phyloP scores from a whole-genome alignment of 108 stramenopile species.

The Nitzschia palea region DNA sequence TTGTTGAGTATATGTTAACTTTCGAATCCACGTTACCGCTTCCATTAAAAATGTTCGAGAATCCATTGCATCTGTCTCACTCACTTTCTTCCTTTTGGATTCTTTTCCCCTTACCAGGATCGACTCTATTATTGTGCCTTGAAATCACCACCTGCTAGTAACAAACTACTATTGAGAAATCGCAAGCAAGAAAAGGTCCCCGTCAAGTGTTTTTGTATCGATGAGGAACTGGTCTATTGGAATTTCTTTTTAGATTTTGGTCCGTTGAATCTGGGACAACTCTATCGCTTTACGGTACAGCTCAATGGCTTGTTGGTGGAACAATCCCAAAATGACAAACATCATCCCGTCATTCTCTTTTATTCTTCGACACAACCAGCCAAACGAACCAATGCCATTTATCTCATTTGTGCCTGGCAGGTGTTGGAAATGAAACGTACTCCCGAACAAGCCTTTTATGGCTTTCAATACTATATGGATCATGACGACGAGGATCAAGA shows the following conservation, averaged over 20 bases:
- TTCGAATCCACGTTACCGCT: not conserved
- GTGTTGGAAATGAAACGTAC: conserved; percentile 83
- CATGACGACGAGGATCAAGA: not conserved
- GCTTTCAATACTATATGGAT: conserved; percentile 32
- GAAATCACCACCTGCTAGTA: conserved; percentile 28
- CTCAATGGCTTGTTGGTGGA: conserved; percentile 55
- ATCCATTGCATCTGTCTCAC: not conserved
- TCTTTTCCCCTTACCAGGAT: conserved; percentile 19
- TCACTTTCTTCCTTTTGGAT: conserved; percentile 1
- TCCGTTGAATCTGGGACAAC: conserved; percentile 95
- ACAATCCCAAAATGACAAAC: conserved; percentile 11
- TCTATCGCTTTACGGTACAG: conserved; percentile 89
- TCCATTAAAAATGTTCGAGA: not conserved
- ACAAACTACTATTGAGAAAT: conserved; percentile 36
- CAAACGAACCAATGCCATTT: conserved; percentile 92
- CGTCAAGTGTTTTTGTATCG: conserved; percentile 87
- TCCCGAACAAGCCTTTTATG: conserved; percentile 70
- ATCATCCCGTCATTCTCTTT: conserved; percentile 69
- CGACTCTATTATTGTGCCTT: conserved; percentile 52
- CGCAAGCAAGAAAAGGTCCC: conserved; percentile 29
- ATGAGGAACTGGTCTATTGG: conserved; percentile 95
- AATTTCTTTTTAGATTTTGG: conserved; percentile 99
- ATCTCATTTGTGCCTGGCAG: conserved; percentile 89
- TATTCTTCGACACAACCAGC: conserved; percentile 69
- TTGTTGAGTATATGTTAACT: not conserved